A percentile compares a stretch with the other conserved stretches of the same genome.
Evolutionary conservation across 2,329 filamentous ascomycete species (phyloP).

Genomic region (Claviceps humidiphila): DNA sequence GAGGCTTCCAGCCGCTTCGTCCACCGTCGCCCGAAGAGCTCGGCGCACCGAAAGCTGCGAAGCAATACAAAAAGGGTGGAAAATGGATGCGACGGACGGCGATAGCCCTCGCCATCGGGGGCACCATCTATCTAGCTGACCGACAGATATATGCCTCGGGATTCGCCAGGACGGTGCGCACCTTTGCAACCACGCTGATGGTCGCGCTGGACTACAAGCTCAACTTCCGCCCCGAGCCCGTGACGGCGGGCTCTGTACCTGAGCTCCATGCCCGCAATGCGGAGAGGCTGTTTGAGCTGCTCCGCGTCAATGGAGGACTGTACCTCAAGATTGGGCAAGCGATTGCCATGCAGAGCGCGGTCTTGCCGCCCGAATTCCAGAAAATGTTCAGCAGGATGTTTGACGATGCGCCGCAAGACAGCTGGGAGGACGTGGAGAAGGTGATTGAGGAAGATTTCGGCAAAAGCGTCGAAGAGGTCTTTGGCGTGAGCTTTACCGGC

Average conservation of each 20-base stretch:
- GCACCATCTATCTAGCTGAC: slow-evolving; percentile 56
- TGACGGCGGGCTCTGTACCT: slow-evolving; percentile 57
- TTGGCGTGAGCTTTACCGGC: slow-evolving; percentile 71
- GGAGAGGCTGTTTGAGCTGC: slow-evolving; percentile 65
- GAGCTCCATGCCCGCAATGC: slow-evolving; percentile 78
- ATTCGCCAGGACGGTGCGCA: slow-evolving; percentile 63
- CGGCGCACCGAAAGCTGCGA: slow-evolving; percentile 56
- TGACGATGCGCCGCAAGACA: slow-evolving; percentile 89
- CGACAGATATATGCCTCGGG: slow-evolving; percentile 65
- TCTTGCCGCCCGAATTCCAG: slow-evolving; percentile 88
- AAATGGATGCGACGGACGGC: slow-evolving; percentile 68
- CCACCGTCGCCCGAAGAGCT: slow-evolving; percentile 71
- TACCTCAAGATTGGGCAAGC: slow-evolving; percentile 98
- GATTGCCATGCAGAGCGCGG: slow-evolving; percentile 93
- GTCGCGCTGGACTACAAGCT: slow-evolving; percentile 91
- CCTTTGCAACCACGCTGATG: slow-evolving; percentile 65
- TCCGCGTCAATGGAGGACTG: slow-evolving; percentile 77
- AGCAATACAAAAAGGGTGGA: slow-evolving; percentile 54
- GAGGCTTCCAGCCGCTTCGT: slow-evolving; percentile 49
- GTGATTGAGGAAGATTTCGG: slow-evolving; percentile 84
- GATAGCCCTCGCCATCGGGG: slow-evolving; percentile 45
- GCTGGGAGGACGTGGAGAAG: slow-evolving; percentile 71
- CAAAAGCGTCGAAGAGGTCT: slow-evolving; percentile 78
- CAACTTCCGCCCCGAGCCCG: slow-evolving; percentile 76
- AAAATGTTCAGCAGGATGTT: slow-evolving; percentile 96